Conservation (phyloP, 768 basidiomycete species). For the Auriscalpium microsporum region DNA sequence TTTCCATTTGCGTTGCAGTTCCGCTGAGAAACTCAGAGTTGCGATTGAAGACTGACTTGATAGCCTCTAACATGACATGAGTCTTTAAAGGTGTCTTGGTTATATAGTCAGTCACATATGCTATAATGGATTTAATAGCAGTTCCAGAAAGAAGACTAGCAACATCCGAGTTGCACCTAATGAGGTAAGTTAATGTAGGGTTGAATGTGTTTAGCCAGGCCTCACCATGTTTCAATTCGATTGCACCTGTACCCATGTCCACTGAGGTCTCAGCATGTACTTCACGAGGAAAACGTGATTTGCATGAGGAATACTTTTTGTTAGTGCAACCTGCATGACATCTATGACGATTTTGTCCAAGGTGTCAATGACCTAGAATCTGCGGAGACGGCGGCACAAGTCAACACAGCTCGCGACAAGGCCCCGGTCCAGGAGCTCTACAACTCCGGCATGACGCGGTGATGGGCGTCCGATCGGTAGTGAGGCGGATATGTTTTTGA, state of each 20-base stretch:
- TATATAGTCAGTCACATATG: slow-evolving; percentile 32
- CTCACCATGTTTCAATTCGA: slow-evolving; percentile 24
- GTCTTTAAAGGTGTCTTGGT: slow-evolving; percentile 34
- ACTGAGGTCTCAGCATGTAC: slow-evolving; percentile 19
- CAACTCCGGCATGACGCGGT: too few relatives aligned
- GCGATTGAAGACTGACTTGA: slow-evolving; percentile 17
- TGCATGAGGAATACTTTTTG: slow-evolving; percentile 22
- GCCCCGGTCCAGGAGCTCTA: too few relatives aligned
- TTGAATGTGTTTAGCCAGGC: slow-evolving; percentile 29
- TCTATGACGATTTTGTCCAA: slow-evolving; percentile 5
- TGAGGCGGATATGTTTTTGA: too few relatives aligned
- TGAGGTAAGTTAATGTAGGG: slow-evolving; percentile 24
- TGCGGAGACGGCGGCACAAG: too few relatives aligned
- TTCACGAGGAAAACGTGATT: slow-evolving; percentile 27
- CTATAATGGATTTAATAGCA: too few relatives aligned
- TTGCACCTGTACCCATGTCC: slow-evolving; percentile 22
- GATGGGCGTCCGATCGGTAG: too few relatives aligned
- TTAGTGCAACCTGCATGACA: slow-evolving; percentile 22
- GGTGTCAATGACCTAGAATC: too few relatives aligned
- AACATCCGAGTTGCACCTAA: slow-evolving; percentile 32
- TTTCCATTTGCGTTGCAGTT: slow-evolving; percentile 1
- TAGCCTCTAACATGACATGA: slow-evolving; percentile 28
- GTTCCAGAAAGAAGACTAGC: slow-evolving; percentile 23
- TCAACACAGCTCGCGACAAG: too few relatives aligned
- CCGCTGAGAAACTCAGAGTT: slow-evolving; percentile 16